phyloP scores from a whole-genome alignment of 139 green algal genomes.

The Coelastrella sp. region DNA sequence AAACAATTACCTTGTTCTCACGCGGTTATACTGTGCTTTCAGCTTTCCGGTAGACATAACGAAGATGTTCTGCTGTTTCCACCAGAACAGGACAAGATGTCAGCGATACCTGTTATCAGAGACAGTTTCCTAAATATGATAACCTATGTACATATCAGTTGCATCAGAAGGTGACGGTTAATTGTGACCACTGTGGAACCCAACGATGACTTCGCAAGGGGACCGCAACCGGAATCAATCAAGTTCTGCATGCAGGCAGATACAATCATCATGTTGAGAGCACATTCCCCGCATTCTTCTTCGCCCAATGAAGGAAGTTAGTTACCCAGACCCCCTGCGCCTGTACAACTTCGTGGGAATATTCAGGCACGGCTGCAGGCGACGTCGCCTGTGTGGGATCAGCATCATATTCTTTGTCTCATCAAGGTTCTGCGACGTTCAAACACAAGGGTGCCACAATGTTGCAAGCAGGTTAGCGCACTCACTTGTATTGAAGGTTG shows the following conservation, averaged over 20 bases:
- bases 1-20: conserved; percentile 74
- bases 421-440: not conserved
- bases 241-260: not conserved
- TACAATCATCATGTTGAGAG: not conserved
- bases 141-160: too few species aligned
- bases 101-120: too few species aligned
- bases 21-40: conserved; percentile 73
- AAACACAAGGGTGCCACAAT: not conserved
- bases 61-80: not conserved
- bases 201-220: not conserved
- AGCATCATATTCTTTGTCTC: not conserved
- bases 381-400: not conserved
- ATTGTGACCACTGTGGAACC: not conserved
- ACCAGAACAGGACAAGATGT: not conserved
- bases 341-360: not conserved
- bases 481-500: not conserved
- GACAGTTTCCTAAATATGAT: too few species aligned
- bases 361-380: not conserved
- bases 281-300: not conserved
- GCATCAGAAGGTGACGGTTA: not conserved
- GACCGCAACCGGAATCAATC: not conserved
- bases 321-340: too few species aligned
- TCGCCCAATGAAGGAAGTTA: too few species aligned
- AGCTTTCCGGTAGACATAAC: conserved; percentile 58
- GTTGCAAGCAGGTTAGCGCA: not conserved